phyloP scores from a whole-genome alignment of 257 asterid genomes.

The Salvia rosmarinus region DNA sequence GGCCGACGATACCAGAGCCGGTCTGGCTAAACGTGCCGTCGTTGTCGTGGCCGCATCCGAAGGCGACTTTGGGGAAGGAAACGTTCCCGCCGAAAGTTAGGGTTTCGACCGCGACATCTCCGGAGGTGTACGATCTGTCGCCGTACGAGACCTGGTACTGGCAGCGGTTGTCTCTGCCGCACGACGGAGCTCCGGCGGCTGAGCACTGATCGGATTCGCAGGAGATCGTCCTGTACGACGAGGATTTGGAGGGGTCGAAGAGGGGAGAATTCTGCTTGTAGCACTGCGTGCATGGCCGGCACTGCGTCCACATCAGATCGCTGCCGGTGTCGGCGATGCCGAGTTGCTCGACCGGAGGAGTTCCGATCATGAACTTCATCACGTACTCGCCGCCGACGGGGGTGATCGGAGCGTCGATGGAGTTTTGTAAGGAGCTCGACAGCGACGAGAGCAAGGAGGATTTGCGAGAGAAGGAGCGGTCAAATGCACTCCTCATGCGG shows the following conservation, averaged over 20 bases:
- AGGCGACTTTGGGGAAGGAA: slow-evolving; percentile 40
- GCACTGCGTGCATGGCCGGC: slow-evolving; percentile 52
- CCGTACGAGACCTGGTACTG: slow-evolving; percentile 41
- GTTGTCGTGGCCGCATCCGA: slow-evolving; percentile 58
- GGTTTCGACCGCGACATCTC: slow-evolving; percentile 53
- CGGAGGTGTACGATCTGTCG: slow-evolving; percentile 40
- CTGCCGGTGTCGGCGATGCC: slow-evolving; percentile 63
- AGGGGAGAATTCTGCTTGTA: slow-evolving; percentile 50
- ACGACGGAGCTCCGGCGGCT: neutral
- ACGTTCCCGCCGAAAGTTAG: slow-evolving; percentile 35
- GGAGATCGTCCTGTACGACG: slow-evolving; percentile 27
- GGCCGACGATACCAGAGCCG: slow-evolving; percentile 60
- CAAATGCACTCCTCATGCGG: slow-evolving; percentile 22
- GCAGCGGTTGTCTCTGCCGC: slow-evolving; percentile 35
- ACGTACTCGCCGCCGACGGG: slow-evolving; percentile 47
- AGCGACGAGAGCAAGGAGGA: neutral
- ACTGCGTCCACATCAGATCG: slow-evolving; percentile 64
- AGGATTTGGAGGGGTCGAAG: slow-evolving; percentile 43
- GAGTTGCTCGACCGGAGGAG: slow-evolving; percentile 44
- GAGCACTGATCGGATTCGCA: slow-evolving; percentile 42
- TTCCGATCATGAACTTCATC: slow-evolving; percentile 51
- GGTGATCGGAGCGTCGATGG: slow-evolving; percentile 22
- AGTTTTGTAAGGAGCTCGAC: neutral
- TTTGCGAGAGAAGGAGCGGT: slow-evolving; percentile 46
- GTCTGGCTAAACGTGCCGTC: slow-evolving; percentile 38